Conservation (phyloP, 495 filamentous ascomycete species). For the Aspergillus olivimuriae region DNA sequence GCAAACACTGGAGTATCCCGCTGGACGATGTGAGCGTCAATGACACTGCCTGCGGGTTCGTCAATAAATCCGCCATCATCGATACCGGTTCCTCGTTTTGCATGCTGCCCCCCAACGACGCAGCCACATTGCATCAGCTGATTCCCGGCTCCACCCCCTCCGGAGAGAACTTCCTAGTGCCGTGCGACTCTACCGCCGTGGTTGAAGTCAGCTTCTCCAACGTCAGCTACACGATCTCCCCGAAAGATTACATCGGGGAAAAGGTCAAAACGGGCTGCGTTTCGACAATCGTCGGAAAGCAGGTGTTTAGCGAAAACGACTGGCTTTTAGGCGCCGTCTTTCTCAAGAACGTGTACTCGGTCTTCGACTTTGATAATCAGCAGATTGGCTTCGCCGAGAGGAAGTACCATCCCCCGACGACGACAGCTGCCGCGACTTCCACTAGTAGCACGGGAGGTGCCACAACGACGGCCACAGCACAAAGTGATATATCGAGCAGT, state of each 20-base stretch:
- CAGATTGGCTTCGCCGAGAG: conserved; percentile 35
- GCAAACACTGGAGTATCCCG: conserved; percentile 59
- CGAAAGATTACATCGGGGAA: conserved; percentile 63
- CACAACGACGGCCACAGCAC: too few species aligned
- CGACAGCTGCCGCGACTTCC: conserved; percentile 7
- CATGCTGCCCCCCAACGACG: conserved; percentile 60
- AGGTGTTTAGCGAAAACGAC: conserved; percentile 40
- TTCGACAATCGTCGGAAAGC: conserved; percentile 54
- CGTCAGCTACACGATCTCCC: conserved; percentile 54
- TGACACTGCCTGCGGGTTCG: conserved; percentile 45
- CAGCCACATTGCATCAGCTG: conserved; percentile 53
- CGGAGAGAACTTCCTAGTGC: conserved; percentile 57
- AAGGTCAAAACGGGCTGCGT: conserved; percentile 44
- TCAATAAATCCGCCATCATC: conserved; percentile 55
- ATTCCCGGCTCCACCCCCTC: conserved; percentile 51
- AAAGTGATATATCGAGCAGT: too few species aligned
- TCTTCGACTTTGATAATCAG: conserved; percentile 63
- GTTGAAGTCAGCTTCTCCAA: conserved; percentile 51
- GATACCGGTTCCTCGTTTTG: conserved; percentile 79
- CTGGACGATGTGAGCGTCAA: conserved; percentile 56
- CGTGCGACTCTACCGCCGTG: conserved; percentile 55
- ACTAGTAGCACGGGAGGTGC: too few species aligned
- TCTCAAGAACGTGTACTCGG: conserved; percentile 83
- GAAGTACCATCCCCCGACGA: conserved; percentile 14
- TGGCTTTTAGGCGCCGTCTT: conserved; percentile 84